Evolutionary conservation across 768 basidiomycete genomes (phyloP).

Genomic region (Royoungia palumana): DNA sequence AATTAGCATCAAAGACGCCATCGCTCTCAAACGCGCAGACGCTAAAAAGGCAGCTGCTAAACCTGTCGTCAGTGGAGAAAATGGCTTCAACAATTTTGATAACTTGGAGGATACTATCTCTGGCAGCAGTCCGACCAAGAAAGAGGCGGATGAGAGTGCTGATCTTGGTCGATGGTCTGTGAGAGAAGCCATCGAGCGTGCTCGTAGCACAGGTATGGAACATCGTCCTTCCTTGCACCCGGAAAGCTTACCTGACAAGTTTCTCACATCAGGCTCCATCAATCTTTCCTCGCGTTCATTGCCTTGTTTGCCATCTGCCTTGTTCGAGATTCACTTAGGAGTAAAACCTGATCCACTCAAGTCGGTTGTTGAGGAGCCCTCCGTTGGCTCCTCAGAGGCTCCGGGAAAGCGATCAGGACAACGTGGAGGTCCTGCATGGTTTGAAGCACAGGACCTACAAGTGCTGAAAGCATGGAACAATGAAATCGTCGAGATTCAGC

Average conservation of each 20-base stretch:
- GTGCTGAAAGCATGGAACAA: slow-evolving; percentile 79
- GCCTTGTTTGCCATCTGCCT: slow-evolving; percentile 67
- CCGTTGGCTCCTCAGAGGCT: slow-evolving; percentile 37
- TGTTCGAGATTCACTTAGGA: slow-evolving; percentile 79
- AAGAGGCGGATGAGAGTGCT: slow-evolving; percentile 48
- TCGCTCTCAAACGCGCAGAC: slow-evolving; percentile 75
- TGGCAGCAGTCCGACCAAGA: slow-evolving; percentile 15
- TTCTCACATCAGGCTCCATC: slow-evolving; percentile 54
- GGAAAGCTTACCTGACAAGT: slow-evolving; percentile 46
- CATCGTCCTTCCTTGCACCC: slow-evolving; percentile 30
- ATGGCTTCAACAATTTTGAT: slow-evolving; percentile 35
- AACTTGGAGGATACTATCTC: slow-evolving; percentile 51
- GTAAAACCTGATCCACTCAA: slow-evolving; percentile 68
- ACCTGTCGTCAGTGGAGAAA: slow-evolving; percentile 24
- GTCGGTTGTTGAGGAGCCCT: slow-evolving; percentile 60
- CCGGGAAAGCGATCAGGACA: slow-evolving; percentile 40
- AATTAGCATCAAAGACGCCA: slow-evolving; percentile 69
- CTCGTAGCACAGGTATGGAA: slow-evolving; percentile 67
- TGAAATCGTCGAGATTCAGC: slow-evolving; percentile 73
- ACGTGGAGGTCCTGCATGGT: slow-evolving; percentile 61
- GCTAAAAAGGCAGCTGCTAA: slow-evolving; percentile 54
- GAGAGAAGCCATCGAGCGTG: slow-evolving; percentile 74
- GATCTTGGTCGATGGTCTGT: slow-evolving; percentile 59
- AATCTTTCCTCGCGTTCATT: slow-evolving; percentile 74
- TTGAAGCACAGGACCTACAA: slow-evolving; percentile 75